Percentiles rank a stretch among this genome's conserved stretches.
These are phyloP conservation scores for Beauveria varroae DNA, from an alignment of 2,329 filamentous ascomycete species.

Conservation along the genomic window DNA sequence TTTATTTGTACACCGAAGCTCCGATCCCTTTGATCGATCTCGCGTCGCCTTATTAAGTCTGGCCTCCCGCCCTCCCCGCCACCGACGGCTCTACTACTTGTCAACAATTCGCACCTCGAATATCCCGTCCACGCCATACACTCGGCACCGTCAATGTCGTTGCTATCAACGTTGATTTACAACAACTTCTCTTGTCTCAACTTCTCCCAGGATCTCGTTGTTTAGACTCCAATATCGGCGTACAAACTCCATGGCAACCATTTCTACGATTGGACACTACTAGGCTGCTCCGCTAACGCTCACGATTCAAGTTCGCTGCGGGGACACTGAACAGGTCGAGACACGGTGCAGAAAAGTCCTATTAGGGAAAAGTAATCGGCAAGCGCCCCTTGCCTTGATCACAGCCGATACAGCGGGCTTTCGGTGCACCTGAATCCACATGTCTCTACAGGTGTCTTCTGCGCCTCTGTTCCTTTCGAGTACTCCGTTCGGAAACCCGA, in stretches of 20 bases:
- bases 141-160: neutral
- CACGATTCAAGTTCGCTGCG: neutral
- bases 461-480: neutral
- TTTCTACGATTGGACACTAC: neutral
- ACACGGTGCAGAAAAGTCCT: neutral
- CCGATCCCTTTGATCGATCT: neutral
- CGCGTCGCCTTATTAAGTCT: neutral
- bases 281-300: neutral
- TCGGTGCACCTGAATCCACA: neutral
- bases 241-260: neutral
- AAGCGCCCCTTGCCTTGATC: neutral
- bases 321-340: neutral
- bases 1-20: neutral
- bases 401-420: neutral
- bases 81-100: neutral
- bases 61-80: neutral
- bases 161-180: neutral
- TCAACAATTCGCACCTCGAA: neutral
- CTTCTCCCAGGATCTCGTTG: neutral
- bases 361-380: neutral
- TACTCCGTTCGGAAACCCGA: neutral
- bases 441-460: constrained; percentile 3
- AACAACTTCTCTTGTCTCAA: neutral
- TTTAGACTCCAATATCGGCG: neutral
- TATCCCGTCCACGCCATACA: neutral